Conservation (phyloP, 768 basidiomycete genomes). For the Sarcodon sp. region DNA sequence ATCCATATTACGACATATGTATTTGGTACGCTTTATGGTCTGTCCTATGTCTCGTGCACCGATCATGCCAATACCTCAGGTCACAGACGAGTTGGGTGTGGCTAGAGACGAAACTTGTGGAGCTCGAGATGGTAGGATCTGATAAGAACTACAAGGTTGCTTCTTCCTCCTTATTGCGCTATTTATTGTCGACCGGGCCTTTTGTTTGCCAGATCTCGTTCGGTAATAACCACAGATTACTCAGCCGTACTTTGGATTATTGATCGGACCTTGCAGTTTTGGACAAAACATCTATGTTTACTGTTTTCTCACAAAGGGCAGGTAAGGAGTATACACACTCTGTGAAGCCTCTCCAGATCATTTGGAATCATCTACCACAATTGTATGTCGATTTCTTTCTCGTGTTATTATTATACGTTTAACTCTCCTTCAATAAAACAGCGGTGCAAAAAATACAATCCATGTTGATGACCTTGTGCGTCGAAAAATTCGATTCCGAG, state of each 20-base stretch:
- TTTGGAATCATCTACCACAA: slow-evolving; percentile 81
- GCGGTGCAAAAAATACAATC: slow-evolving; percentile 62
- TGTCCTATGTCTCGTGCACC: neutral
- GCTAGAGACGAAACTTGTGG: slow-evolving; percentile 80
- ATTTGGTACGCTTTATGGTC: slow-evolving; percentile 45
- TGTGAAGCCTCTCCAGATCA: slow-evolving; percentile 73
- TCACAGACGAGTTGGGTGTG: slow-evolving; percentile 84
- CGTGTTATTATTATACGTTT: slow-evolving; percentile 1
- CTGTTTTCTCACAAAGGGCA: slow-evolving; percentile 64
- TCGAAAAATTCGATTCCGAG: slow-evolving; percentile 1
- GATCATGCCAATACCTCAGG: slow-evolving; percentile 23
- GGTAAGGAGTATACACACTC: slow-evolving; percentile 69
- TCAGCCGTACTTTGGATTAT: neutral
- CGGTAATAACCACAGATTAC: slow-evolving; percentile 22
- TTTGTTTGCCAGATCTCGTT: slow-evolving; percentile 37
- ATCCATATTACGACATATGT: slow-evolving; percentile 80
- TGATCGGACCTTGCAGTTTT: slow-evolving; percentile 34
- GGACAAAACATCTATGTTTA: slow-evolving; percentile 85
- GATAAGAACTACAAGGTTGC: slow-evolving; percentile 55
- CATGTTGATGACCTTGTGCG: slow-evolving; percentile 78
- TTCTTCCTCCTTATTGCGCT: neutral
- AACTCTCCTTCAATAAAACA: slow-evolving; percentile 13
- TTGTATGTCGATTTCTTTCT: slow-evolving; percentile 33
- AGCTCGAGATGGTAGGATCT: slow-evolving; percentile 74
- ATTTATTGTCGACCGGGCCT: neutral